Conservation (phyloP, 2,329 filamentous ascomycete genomes). For the Lasiodiplodia hormozganensis region DNA sequence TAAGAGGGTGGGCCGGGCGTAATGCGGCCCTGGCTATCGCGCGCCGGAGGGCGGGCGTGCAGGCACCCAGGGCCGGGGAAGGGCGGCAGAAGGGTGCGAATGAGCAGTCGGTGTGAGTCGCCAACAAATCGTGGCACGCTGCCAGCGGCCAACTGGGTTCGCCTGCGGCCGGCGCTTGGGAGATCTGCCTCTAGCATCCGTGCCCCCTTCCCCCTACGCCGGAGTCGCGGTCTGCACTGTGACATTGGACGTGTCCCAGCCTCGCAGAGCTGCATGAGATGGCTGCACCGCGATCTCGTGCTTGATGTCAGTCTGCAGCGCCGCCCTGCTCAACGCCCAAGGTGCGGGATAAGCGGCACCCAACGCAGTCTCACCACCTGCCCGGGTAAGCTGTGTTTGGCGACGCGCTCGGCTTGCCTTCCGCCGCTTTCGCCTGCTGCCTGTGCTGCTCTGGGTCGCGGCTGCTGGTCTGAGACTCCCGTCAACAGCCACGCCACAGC, state of each 20-base stretch:
- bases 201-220: slow-evolving; percentile 1
- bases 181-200: slow-evolving; percentile 21
- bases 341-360: slow-evolving; percentile 11
- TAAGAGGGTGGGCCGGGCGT: slow-evolving; percentile 19
- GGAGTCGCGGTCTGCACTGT: slow-evolving; percentile 21
- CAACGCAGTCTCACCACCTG: neutral
- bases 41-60: neutral
- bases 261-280: slow-evolving; percentile 18
- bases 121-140: slow-evolving; percentile 27
- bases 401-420: neutral
- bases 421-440: neutral
- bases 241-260: slow-evolving; percentile 25
- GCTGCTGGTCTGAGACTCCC: neutral
- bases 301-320: slow-evolving; percentile 24
- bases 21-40: slow-evolving; percentile 22
- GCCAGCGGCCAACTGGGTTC: slow-evolving; percentile 16
- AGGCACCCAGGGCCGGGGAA: slow-evolving; percentile 16
- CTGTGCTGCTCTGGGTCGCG: neutral
- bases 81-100: slow-evolving; percentile 19
- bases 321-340: no score
- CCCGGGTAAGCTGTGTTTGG: neutral
- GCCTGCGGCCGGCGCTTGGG: slow-evolving; percentile 22
- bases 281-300: slow-evolving; percentile 14
- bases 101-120: slow-evolving; percentile 27
- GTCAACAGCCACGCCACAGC: slow-evolving; percentile 8